These are phyloP conservation scores for Pythium sukuiense DNA, from an alignment of 352 stramenopile species.

Conservation along the genomic window DNA sequence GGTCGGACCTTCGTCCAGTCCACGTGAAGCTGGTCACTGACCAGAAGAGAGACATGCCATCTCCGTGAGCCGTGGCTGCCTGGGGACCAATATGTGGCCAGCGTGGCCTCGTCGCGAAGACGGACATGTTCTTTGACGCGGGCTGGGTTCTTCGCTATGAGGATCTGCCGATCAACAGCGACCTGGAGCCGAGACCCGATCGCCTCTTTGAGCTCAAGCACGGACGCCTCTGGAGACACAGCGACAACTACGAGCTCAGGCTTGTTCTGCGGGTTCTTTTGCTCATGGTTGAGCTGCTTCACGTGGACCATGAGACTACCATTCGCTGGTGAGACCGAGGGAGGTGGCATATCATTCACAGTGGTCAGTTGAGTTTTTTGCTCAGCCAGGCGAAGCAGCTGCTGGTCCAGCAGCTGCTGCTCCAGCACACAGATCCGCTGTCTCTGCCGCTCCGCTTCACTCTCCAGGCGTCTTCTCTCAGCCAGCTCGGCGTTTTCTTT, in stretches of 20 bases:
- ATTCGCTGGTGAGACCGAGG: not conserved
- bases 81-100: not conserved
- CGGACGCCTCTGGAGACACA: not conserved
- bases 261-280: not conserved
- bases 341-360: not conserved
- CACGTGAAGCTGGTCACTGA: slow-evolving; percentile 14
- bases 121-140: slow-evolving; percentile 13
- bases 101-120: slow-evolving; percentile 9
- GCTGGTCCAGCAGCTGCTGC: slow-evolving; percentile 68
- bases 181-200: slow-evolving; percentile 14
- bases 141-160: slow-evolving; percentile 8
- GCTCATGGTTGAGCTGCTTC: slow-evolving; percentile 17
- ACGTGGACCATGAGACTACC: slow-evolving; percentile 17
- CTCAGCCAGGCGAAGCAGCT: slow-evolving; percentile 34
- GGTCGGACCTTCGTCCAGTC: slow-evolving; percentile 7
- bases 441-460: slow-evolving; percentile 39
- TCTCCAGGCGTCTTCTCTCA: slow-evolving; percentile 2
- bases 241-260: slow-evolving; percentile 15
- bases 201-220: slow-evolving; percentile 14
- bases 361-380: not conserved
- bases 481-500: not conserved
- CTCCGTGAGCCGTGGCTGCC: not conserved
- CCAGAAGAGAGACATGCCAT: slow-evolving; percentile 21
- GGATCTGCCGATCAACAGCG: slow-evolving; percentile 9
- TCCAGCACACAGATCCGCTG: slow-evolving; percentile 59